phyloP scores from a whole-genome alignment of 352 stramenopile species.

The Pythium plurisporium region DNA sequence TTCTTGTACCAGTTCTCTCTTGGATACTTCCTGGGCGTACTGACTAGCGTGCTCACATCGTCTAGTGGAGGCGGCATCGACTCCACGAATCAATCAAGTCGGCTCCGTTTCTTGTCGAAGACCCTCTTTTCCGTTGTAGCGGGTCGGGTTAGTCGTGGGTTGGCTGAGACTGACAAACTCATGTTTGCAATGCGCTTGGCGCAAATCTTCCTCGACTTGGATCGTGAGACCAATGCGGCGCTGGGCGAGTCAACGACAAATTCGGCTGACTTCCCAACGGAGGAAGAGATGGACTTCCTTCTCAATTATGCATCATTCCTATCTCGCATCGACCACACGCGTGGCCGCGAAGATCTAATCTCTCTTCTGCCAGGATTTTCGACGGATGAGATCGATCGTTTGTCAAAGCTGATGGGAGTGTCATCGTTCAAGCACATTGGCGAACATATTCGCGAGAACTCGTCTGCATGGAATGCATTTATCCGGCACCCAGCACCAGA shows the following conservation, averaged over 20 bases:
- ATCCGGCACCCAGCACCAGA: conserved; percentile 76
- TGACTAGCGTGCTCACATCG: conserved; percentile 89
- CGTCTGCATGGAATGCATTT: conserved; percentile 73
- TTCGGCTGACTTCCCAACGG: conserved; percentile 53
- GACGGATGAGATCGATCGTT: conserved; percentile 72
- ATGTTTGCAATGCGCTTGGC: conserved; percentile 96
- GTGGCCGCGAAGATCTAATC: conserved; percentile 42
- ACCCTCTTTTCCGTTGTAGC: conserved; percentile 92
- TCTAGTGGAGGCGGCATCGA: conserved; percentile 8
- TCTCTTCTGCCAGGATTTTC: conserved; percentile 53
- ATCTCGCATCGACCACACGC: conserved; percentile 33
- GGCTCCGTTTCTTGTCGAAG: conserved; percentile 65
- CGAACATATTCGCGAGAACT: conserved; percentile 58
- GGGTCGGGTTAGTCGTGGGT: conserved; percentile 89
- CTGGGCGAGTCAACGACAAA: conserved; percentile 26
- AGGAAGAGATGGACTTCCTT: conserved; percentile 71
- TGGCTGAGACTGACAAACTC: conserved; percentile 97
- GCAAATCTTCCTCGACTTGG: conserved; percentile 86
- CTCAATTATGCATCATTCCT: conserved; percentile 54
- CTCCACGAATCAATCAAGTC: conserved; percentile 22
- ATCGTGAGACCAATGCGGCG: conserved; percentile 45
- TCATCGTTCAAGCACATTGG: conserved; percentile 77
- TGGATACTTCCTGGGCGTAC: conserved; percentile 95
- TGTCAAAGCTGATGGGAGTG: conserved; percentile 75
- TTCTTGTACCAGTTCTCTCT: conserved; percentile 99